Evolutionary conservation across 805 yeast genomes (phyloP), one percentile per base, ranked within the genome.

Genomic region (Starmerella floricola): DNA sequence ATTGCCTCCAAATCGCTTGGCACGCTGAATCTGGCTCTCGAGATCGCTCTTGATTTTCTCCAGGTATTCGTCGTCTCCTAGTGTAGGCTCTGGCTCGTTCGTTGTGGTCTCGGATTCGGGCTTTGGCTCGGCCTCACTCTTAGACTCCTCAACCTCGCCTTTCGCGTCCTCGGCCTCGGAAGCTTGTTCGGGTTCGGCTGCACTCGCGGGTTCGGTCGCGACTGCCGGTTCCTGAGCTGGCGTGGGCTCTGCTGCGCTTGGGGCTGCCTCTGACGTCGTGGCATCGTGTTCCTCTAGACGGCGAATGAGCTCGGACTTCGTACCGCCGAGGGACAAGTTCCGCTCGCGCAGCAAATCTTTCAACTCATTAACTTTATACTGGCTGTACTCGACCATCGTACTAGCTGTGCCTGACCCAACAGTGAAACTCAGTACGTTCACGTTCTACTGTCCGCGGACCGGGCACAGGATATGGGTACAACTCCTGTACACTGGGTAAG

Each of bases 261-360:
- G n/a, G 18, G 18, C 19, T 16, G 27, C 18, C 16, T 17, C 27
- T 51, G 57, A 31, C 60, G 49, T 27, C 31, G 5, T 8, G 29
- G 40, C 45, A 52, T 78, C 87, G 26, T 69, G 60, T 47, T 76
- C 84, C 45, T 67, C 72, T 45, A 80, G 68, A 36, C 88, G 69
- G 24, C 71, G 70, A 41, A 80, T 67, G 45, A 80, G 68, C 40
- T 85, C 95, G 33, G 79, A 76, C 61, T 88, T 88, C 53, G 83
- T 77, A 18, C 97, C 97, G 31, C 74, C 73, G 3, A 64, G 66
- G 2, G 91, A 60, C 38, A 88, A 70, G 1, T 79, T 80, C 47
- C 77, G 76, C 18, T 69, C 62, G 53, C 79, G 78, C 53, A 88
- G 70, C 43, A 73, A 55, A 48, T 81, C 94, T 59, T 83, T 87